These are phyloP conservation scores for Henckelia pumila DNA, from an alignment of 257 asterid species.

Conservation along the genomic window DNA sequence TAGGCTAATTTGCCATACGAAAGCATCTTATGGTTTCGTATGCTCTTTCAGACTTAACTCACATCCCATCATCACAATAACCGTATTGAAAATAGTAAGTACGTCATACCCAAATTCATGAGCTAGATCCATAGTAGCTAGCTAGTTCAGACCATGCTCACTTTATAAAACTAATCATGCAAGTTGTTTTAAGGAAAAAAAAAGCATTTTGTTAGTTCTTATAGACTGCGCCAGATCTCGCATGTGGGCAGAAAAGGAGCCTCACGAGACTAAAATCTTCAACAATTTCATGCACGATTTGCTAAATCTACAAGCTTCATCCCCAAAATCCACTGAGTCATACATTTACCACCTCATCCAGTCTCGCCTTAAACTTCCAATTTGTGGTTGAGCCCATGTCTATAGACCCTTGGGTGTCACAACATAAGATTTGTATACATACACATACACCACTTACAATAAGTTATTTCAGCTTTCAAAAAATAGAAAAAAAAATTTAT, in stretches of 20 bases:
- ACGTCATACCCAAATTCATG: neutral
- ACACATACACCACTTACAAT: neutral
- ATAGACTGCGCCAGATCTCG: neutral
- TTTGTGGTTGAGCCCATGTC: neutral
- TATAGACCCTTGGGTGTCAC: neutral
- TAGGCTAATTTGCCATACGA: neutral
- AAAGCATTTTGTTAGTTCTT: neutral
- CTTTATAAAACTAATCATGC: neutral
- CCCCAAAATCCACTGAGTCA: neutral
- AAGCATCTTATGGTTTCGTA: neutral
- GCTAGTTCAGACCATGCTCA: neutral
- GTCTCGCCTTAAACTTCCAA: neutral
- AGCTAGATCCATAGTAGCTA: neutral
- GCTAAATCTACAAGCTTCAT: neutral
- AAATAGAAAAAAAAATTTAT: neutral
- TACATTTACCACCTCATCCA: neutral
- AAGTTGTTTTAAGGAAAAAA: neutral
- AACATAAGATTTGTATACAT: neutral
- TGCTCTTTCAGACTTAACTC: neutral
- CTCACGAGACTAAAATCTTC: neutral
- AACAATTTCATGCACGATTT: neutral
- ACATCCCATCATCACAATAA: neutral
- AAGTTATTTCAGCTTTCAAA: neutral
- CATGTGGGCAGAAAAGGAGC: neutral
- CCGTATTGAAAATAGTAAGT: neutral